A percentile compares a stretch with the other conserved stretches of the same genome.
phyloP scores from a whole-genome alignment of 169 alveolate genomes.

The Cytauxzoon felis region DNA sequence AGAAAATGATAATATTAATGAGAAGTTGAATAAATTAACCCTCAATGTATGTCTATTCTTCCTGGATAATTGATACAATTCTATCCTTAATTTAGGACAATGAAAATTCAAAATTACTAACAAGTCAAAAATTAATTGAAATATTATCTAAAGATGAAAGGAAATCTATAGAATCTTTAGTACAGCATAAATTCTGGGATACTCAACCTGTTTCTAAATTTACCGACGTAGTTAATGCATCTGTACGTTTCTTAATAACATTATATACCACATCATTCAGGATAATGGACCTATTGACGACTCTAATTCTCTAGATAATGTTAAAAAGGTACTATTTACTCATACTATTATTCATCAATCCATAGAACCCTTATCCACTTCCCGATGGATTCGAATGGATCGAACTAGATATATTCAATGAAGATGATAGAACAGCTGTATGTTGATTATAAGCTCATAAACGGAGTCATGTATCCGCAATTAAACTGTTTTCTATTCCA shows the following conservation, averaged over 20 bases:
- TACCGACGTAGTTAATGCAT: slow-evolving; percentile 66
- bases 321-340: slow-evolving; percentile 1
- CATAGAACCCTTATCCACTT: slow-evolving; percentile 46
- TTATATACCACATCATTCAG: neutral
- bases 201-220: slow-evolving; percentile 93
- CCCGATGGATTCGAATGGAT: slow-evolving; percentile 92
- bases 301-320: slow-evolving; percentile 4
- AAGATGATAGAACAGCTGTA: slow-evolving; percentile 63
- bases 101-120: too few relatives aligned
- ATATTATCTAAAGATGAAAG: too few relatives aligned
- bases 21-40: too few relatives aligned
- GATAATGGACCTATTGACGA: slow-evolving; percentile 51
- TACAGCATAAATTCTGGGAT: slow-evolving; percentile 93
- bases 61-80: too few relatives aligned
- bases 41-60: too few relatives aligned
- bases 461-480: too few relatives aligned
- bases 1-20: too few relatives aligned
- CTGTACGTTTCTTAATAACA: slow-evolving; percentile 9
- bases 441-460: too few relatives aligned
- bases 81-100: too few relatives aligned
- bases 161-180: too few relatives aligned
- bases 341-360: neutral
- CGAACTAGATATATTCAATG: slow-evolving; percentile 82
- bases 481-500: too few relatives aligned
- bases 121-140: too few relatives aligned